These are phyloP conservation scores for Zea mays DNA, from an alignment of 176 grass and related monocot genomes.

Conservation along the genomic window Zm-B73-REFERENCE-NAM-5.0 NC_050098.1:104407001-104407500, in stretches of 20 bases:
- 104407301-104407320: constrained; percentile 45
- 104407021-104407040: no score
- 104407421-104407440: constrained; percentile 95
- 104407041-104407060: no score
- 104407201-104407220: no score
- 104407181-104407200: no score
- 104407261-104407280: not conserved
- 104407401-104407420: constrained; percentile 94
- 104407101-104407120: no score
- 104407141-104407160: no score
- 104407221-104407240: no score
- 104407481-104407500: constrained; percentile 64
- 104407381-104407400: constrained; percentile 96
- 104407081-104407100: no score
- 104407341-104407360: constrained; percentile 95
- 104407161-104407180: no score
- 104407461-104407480: constrained; percentile 93
- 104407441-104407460: constrained; percentile 97
- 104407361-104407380: constrained; percentile 95
- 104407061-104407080: no score
- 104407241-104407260: not conserved
- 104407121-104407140: no score
- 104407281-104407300: not conserved
- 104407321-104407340: constrained; percentile 98
- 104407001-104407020: no score